Evolutionary conservation across 2,329 filamentous ascomycete genomes (phyloP).

Genomic region (Apiospora phragmitis): DNA sequence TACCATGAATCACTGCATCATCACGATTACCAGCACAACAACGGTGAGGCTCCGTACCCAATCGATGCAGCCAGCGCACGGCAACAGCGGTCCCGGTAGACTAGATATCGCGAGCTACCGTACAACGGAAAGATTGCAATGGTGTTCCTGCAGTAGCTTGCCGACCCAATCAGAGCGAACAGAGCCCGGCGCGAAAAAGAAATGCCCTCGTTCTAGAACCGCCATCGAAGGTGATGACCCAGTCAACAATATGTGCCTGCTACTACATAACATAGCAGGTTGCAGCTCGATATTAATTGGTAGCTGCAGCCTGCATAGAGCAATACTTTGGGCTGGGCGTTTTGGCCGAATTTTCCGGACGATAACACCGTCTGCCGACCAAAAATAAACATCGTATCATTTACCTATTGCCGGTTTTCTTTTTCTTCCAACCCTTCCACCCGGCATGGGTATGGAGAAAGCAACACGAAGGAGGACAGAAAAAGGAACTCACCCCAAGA

Average conservation of each 20-base stretch:
- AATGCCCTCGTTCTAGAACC: not conserved
- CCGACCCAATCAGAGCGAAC: not conserved
- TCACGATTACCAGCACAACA: not conserved
- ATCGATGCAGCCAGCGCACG: not conserved
- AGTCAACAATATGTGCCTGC: not conserved
- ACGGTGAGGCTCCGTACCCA: conserved; percentile 1
- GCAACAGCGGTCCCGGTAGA: not conserved
- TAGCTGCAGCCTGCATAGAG: not conserved
- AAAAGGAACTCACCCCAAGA: not conserved
- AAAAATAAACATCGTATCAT: not conserved
- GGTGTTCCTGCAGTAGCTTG: not conserved
- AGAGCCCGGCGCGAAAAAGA: not conserved
- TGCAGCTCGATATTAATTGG: not conserved
- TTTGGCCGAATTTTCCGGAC: not conserved
- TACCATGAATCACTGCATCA: not conserved
- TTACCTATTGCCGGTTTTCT: not conserved
- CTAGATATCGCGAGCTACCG: not conserved
- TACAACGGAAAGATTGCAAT: not conserved
- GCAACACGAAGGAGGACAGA: not conserved
- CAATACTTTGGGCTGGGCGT: not conserved
- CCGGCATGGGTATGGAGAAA: not conserved
- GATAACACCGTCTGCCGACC: not conserved
- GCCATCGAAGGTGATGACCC: not conserved
- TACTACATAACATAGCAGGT: not conserved
- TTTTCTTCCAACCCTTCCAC: not conserved